Percentiles rank a stretch among this genome's conserved stretches.
Evolutionary conservation across 768 basidiomycete species (phyloP).

Genomic region (Neoboletus subvelutipes): DNA sequence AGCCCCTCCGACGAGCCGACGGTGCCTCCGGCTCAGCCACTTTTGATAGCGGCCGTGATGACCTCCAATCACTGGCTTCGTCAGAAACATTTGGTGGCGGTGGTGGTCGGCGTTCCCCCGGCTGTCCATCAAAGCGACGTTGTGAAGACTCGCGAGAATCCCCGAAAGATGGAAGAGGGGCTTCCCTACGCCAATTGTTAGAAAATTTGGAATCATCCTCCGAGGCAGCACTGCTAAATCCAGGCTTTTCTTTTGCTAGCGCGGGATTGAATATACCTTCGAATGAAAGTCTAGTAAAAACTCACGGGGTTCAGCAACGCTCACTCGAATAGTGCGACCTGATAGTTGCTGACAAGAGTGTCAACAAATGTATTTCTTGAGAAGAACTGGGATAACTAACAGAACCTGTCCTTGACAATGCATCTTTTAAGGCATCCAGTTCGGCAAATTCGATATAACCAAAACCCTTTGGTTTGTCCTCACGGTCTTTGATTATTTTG

Average conservation of each 20-base stretch:
- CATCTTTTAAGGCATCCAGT: slow-evolving; percentile 82
- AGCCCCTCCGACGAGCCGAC: slow-evolving; percentile 54
- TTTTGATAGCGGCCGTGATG: slow-evolving; percentile 43
- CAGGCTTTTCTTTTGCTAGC: slow-evolving; percentile 73
- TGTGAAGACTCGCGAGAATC: slow-evolving; percentile 63
- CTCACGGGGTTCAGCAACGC: slow-evolving; percentile 95
- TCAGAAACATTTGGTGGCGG: slow-evolving; percentile 56
- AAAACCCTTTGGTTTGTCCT: slow-evolving; percentile 96
- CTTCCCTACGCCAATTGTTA: slow-evolving; percentile 82
- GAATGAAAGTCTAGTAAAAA: slow-evolving; percentile 19
- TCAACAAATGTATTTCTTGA: neutral
- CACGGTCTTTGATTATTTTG: slow-evolving; percentile 91
- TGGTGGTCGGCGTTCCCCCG: slow-evolving; percentile 42
- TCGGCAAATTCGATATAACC: slow-evolving; percentile 96
- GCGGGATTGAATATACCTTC: slow-evolving; percentile 10
- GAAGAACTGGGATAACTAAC: slow-evolving; percentile 44
- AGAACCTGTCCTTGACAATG: slow-evolving; percentile 65
- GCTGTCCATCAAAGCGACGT: slow-evolving; percentile 61
- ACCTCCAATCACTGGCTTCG: slow-evolving; percentile 69
- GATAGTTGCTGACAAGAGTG: slow-evolving; percentile 53
- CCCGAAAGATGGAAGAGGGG: slow-evolving; percentile 72
- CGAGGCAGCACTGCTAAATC: slow-evolving; percentile 47
- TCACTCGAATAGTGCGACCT: slow-evolving; percentile 82
- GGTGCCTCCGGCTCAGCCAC: slow-evolving; percentile 46
- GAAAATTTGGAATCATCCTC: slow-evolving; percentile 84